These are phyloP conservation scores for Trifolium subterraneum DNA, from an alignment of 306 rosid genomes.

Conservation along the genomic window DNA sequence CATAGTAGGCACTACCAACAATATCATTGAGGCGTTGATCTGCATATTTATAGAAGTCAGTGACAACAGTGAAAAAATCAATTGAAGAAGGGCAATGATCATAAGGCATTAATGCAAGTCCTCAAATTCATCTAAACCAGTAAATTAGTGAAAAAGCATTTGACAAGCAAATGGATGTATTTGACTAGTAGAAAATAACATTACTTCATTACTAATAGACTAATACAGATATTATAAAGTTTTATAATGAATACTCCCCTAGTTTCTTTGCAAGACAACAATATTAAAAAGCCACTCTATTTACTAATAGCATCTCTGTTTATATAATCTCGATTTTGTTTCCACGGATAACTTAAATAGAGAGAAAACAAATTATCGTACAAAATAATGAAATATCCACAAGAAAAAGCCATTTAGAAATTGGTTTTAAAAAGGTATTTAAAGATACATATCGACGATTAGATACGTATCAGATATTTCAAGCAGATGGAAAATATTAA, in stretches of 20 bases:
- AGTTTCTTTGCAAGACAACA: slow-evolving; percentile 6
- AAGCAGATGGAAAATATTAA: too few species aligned
- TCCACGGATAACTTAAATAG: too few species aligned
- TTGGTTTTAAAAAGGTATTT: too few species aligned
- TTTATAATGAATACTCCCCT: background rate
- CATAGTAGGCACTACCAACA: slow-evolving; percentile 98
- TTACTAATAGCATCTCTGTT: background rate
- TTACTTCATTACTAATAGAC: background rate
- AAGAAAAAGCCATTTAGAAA: too few species aligned
- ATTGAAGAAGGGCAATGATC: slow-evolving; percentile 14
- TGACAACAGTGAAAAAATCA: slow-evolving; percentile 31
- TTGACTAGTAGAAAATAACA: slow-evolving; percentile 1
- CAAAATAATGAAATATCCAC: too few species aligned
- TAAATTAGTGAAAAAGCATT: slow-evolving; percentile 15
- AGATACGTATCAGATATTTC: too few species aligned
- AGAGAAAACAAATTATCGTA: too few species aligned
- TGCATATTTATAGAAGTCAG: slow-evolving; percentile 58
- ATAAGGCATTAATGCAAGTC: slow-evolving; percentile 26
- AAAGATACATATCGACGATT: too few species aligned
- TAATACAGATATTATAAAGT: slow-evolving; percentile 22
- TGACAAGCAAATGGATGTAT: slow-evolving; percentile 10
- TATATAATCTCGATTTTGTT: too few species aligned
- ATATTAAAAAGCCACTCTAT: too few species aligned
- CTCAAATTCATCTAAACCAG: slow-evolving; percentile 16
- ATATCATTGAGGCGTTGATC: slow-evolving; percentile 92